These are phyloP conservation scores for Camellia lanceoleosa DNA, from an alignment of 148 eudicot species.

Conservation along the genomic window DNA sequence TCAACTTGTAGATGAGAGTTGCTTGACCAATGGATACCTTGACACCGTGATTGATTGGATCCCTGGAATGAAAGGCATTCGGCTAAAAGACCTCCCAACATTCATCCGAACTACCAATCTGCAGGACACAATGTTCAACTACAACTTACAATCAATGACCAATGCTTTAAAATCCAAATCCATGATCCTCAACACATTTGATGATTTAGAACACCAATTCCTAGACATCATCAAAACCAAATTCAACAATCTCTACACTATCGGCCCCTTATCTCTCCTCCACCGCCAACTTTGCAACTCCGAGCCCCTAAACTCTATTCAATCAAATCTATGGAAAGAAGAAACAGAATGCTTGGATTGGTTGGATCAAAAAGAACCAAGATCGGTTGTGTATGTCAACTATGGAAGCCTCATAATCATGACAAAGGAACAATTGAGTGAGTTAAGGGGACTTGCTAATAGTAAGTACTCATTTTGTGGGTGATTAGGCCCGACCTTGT, in stretches of 20 bases:
- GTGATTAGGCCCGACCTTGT: slow-evolving; percentile 27
- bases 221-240: slow-evolving; percentile 8
- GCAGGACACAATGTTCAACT: slow-evolving; percentile 21
- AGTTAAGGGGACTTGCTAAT: slow-evolving; percentile 34
- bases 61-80: slow-evolving; percentile 19
- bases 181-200: slow-evolving; percentile 24
- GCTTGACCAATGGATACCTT: slow-evolving; percentile 21
- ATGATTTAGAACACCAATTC: slow-evolving; percentile 21
- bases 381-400: slow-evolving; percentile 31
- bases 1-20: slow-evolving; percentile 20
- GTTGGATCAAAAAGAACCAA: slow-evolving; percentile 30
- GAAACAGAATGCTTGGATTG: slow-evolving; percentile 43
- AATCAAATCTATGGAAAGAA: slow-evolving; percentile 40
- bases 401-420: slow-evolving; percentile 24
- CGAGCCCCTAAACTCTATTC: slow-evolving; percentile 5
- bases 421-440: slow-evolving; percentile 19
- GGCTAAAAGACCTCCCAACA: slow-evolving; percentile 23
- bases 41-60: slow-evolving; percentile 25
- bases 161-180: slow-evolving; percentile 12
- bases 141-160: slow-evolving; percentile 11
- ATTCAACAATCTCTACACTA: slow-evolving; percentile 2
- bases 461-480: slow-evolving; percentile 27
- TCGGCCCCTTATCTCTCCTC: slow-evolving; percentile 21
- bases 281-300: neutral
- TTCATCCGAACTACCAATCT: slow-evolving; percentile 14